Base-by-base conservation (phyloP, 2,329 filamentous ascomycete genomes). In the Cladosporium cucumerinum region DNA sequence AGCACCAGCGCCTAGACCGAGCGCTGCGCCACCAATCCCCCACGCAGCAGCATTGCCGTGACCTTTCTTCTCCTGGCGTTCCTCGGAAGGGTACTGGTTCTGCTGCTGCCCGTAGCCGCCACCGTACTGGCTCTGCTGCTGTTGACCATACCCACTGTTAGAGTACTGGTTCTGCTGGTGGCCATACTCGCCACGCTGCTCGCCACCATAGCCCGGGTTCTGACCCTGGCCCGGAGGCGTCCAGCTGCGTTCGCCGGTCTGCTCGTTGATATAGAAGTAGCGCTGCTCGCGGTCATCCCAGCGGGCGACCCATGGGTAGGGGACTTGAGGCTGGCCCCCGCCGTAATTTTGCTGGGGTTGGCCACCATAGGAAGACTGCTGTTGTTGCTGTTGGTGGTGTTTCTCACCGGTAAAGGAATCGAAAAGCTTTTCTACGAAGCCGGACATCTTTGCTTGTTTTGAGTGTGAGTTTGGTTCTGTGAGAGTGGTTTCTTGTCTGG, bases 251-350 rank as follows among this genome's bases (percentile, higher is more conserved):
- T 82, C 75, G 46, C 80, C 80, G 25, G 76, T 82, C 68, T 81
- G 74, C 62, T 79, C 74, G 72, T 83, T 83, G 66, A 82, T 72
- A 72, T 77, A 83, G 70, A 79, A 70, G 74, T 78, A 82, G 69
- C 79, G 76, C 43, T 74, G 67, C 25, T 76, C 75, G 61, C 73
- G 74, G 25, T 74, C 72, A 57, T 81, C 78, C 79, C 79, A 82
- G 58, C 77, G 76, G n/a, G 80, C 74, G 52, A 76, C 69, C 81
- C 81, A 83, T 18, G 80, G 80, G 36, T 73, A 74, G 10, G 79
- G 77, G 11, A 77, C 70, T 48, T 75, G 72, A 10, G 72, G 76
- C 21, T 68, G 67, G 25, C 14, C 39, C 16, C 61, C 55, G 25
- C 58, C 58, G 26, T 66, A 65, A 28, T 32, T 54, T 66, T 68